Percentiles rank a stretch among this genome's conserved stretches.
These are phyloP conservation scores for Fonsecaea nubica DNA, from an alignment of 2,329 filamentous ascomycete species.

Conservation along the genomic window DNA sequence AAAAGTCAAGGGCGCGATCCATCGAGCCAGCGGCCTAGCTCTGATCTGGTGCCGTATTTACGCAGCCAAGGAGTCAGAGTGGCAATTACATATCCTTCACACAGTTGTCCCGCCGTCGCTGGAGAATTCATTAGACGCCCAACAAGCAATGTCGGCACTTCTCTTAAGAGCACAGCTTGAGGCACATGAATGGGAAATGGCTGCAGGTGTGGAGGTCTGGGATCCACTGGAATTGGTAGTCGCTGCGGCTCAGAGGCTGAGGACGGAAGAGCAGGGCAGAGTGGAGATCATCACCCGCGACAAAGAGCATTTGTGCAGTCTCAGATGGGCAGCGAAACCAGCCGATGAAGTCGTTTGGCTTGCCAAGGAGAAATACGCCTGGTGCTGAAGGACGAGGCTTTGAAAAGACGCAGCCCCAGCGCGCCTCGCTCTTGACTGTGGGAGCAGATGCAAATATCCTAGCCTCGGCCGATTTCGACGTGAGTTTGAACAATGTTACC, in stretches of 20 bases:
- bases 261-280: constrained; percentile 38
- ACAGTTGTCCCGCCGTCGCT: constrained; percentile 49
- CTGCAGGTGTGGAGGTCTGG: constrained; percentile 75
- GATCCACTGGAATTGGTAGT: constrained; percentile 70
- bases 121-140: constrained; percentile 36
- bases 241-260: constrained; percentile 48
- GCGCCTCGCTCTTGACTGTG: neutral
- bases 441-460: neutral
- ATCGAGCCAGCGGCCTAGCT: constrained; percentile 41
- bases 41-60: constrained; percentile 50
- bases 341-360: constrained; percentile 54
- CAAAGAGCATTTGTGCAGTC: constrained; percentile 53
- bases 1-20: constrained; percentile 71
- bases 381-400: constrained; percentile 47
- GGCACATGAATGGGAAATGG: constrained; percentile 73
- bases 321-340: constrained; percentile 53
- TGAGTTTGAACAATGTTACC: neutral
- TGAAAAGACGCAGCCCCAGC: neutral
- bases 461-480: neutral
- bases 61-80: constrained; percentile 46
- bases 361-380: constrained; percentile 57
- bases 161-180: constrained; percentile 71
- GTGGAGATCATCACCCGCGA: constrained; percentile 53
- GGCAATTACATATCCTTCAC: constrained; percentile 53
- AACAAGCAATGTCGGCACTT: constrained; percentile 64